Conservation (phyloP, 1,284 basidiomycete species). For the Chalciporus piperatoides region DNA sequence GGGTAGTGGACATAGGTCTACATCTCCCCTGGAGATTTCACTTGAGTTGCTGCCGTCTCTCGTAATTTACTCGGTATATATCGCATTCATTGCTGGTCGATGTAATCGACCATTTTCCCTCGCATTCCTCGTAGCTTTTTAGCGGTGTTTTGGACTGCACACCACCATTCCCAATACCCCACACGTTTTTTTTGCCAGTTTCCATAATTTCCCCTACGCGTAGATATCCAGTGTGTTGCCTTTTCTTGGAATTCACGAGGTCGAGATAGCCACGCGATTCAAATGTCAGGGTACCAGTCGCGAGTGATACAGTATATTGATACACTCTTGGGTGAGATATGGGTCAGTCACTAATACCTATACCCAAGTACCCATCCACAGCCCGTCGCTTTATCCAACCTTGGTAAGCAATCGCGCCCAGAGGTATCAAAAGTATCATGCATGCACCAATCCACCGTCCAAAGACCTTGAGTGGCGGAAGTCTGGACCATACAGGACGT, state of each 20-base stretch:
- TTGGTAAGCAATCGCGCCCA: constrained; percentile 21
- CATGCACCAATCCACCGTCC: constrained; percentile 40
- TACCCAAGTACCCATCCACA: background rate
- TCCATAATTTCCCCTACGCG: background rate
- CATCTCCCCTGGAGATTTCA: background rate
- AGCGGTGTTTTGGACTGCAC: constrained; percentile 2
- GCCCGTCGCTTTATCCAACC: constrained; percentile 17
- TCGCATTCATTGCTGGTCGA: constrained; percentile 30
- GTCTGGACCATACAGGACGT: background rate
- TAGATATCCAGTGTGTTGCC: constrained; percentile 10
- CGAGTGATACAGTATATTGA: constrained; percentile 2
- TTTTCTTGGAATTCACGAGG: constrained; percentile 4
- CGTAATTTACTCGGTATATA: constrained; percentile 3
- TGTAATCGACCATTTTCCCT: constrained; percentile 18
- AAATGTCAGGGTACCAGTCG: constrained; percentile 2
- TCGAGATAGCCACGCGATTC: constrained; percentile 6
- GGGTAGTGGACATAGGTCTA: background rate
- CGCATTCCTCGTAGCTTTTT: constrained; percentile 2
- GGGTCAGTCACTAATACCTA: constrained; percentile 24
- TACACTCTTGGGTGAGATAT: constrained; percentile 3
- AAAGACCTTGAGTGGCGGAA: constrained; percentile 1
- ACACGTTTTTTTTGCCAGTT: constrained; percentile 3
- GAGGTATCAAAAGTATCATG: constrained; percentile 34
- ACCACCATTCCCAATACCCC: constrained; percentile 24
- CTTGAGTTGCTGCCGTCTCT: background rate